A percentile compares a stretch with the other conserved stretches of the same genome.
Conservation (phyloP, 768 basidiomycete genomes). For the Psilocybe cyanescens region DNA sequence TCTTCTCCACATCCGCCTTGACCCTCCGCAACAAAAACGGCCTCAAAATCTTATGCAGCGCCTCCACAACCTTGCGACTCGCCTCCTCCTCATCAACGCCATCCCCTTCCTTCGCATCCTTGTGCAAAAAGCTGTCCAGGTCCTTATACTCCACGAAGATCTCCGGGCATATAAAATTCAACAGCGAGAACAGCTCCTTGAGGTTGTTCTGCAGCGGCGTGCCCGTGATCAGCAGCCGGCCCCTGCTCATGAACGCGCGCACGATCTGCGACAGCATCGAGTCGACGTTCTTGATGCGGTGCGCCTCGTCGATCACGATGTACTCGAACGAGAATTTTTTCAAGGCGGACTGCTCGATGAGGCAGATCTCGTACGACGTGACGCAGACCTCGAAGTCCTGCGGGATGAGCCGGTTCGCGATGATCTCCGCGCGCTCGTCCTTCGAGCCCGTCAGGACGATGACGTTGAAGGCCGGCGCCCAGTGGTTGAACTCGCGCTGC, state of each 20-base stretch:
- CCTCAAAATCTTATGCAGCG: constrained; percentile 93
- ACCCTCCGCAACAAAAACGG: constrained; percentile 95
- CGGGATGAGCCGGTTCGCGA: constrained; percentile 76
- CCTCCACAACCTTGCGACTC: constrained; percentile 94
- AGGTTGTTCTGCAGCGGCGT: constrained; percentile 97
- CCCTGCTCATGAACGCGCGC: constrained; percentile 85
- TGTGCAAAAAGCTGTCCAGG: constrained; percentile 92
- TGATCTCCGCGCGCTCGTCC: constrained; percentile 86
- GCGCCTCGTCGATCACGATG: constrained; percentile 98
- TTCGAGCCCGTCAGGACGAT: constrained; percentile 84
- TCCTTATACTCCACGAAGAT: constrained; percentile 92
- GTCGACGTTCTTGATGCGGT: constrained; percentile 99
- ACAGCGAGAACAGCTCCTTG: constrained; percentile 89
- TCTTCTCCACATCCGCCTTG: constrained; percentile 97
- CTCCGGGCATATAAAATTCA: constrained; percentile 97
- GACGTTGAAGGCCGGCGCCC: constrained; percentile 89
- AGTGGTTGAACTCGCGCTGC: constrained; percentile 88
- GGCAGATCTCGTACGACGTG: constrained; percentile 96
- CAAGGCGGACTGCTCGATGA: constrained; percentile 90
- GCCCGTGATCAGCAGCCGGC: constrained; percentile 92
- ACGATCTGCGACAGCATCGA: constrained; percentile 96
- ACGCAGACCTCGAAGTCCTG: constrained; percentile 94
- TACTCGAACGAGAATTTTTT: constrained; percentile 98
- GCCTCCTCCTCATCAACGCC: constrained; percentile 74
- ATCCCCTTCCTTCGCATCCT: constrained; percentile 64